A percentile compares a stretch with the other conserved stretches of the same genome.
phyloP scores from a whole-genome alignment of 345 rosid genomes.

The Lagerstroemia speciosa region DNA sequence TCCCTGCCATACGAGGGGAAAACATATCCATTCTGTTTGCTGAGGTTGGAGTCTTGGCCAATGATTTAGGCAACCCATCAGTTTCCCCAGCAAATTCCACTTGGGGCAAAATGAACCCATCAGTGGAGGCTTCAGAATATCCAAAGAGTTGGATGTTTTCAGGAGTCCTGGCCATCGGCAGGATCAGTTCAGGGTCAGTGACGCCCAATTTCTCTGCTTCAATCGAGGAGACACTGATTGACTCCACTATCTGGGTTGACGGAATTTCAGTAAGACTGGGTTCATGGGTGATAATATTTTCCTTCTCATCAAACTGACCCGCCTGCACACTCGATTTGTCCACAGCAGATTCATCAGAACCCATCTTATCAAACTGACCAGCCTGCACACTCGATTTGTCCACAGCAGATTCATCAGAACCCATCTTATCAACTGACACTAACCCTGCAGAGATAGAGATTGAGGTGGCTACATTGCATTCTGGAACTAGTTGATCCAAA shows the following conservation, averaged over 20 bases:
- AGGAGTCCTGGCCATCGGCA: background rate
- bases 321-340: background rate
- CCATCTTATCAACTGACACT: background rate
- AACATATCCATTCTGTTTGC: slow-evolving; percentile 8
- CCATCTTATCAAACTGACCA: background rate
- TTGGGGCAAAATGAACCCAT: slow-evolving; percentile 8
- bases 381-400: background rate
- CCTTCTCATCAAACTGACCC: background rate
- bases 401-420: background rate
- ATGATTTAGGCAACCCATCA: slow-evolving; percentile 10
- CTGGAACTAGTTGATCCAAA: background rate
- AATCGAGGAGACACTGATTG: background rate
- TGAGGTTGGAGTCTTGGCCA: slow-evolving; percentile 10
- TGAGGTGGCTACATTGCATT: background rate
- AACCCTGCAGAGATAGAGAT: background rate
- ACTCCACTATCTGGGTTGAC: background rate
- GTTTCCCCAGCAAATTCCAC: slow-evolving; percentile 9
- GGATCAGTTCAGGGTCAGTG: background rate
- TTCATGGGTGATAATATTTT: background rate
- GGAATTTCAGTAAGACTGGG: background rate
- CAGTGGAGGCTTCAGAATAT: background rate
- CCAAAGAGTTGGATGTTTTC: background rate
- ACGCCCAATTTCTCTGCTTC: slow-evolving; percentile 6
- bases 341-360: background rate
- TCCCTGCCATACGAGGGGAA: slow-evolving; percentile 10